Percentiles rank a stretch among this genome's conserved stretches.
Conservation (phyloP, 2,329 filamentous ascomycete genomes). For the Aspergillus hiratsukae region DNA sequence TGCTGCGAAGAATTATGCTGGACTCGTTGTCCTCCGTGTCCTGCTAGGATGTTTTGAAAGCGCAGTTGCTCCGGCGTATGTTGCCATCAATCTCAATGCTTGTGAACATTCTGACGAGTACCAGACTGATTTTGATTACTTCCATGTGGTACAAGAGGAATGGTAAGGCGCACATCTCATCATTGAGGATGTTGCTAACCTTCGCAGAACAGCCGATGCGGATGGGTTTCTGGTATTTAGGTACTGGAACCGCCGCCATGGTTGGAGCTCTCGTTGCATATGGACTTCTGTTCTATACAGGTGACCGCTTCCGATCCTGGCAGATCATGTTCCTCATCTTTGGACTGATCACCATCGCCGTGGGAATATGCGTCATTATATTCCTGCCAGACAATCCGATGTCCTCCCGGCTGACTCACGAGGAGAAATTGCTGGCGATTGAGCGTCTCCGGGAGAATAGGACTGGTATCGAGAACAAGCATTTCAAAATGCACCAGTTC, state of each 20-base stretch:
- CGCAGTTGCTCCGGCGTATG: constrained; percentile 47
- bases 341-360: constrained; percentile 40
- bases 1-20: constrained; percentile 49
- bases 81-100: not conserved
- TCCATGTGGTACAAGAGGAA: constrained; percentile 51
- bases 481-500: constrained; percentile 46
- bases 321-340: constrained; percentile 49
- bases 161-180: constrained; percentile 12
- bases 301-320: constrained; percentile 40
- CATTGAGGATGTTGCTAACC: not conserved
- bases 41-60: constrained; percentile 53
- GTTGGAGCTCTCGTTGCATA: constrained; percentile 52
- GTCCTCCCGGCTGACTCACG: constrained; percentile 32
- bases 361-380: constrained; percentile 34
- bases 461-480: constrained; percentile 50
- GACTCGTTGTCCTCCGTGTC: constrained; percentile 47
- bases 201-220: constrained; percentile 53
- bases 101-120: not conserved
- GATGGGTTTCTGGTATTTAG: constrained; percentile 59
- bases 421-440: constrained; percentile 34
- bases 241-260: constrained; percentile 52
- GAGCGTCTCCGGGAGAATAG: constrained; percentile 44
- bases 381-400: constrained; percentile 42
- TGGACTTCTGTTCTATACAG: constrained; percentile 50
- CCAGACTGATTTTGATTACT: constrained; percentile 50